A percentile compares a stretch with the other conserved stretches of the same genome.
phyloP scores from a whole-genome alignment of 768 basidiomycete species.

The Podaxis sp. region DNA sequence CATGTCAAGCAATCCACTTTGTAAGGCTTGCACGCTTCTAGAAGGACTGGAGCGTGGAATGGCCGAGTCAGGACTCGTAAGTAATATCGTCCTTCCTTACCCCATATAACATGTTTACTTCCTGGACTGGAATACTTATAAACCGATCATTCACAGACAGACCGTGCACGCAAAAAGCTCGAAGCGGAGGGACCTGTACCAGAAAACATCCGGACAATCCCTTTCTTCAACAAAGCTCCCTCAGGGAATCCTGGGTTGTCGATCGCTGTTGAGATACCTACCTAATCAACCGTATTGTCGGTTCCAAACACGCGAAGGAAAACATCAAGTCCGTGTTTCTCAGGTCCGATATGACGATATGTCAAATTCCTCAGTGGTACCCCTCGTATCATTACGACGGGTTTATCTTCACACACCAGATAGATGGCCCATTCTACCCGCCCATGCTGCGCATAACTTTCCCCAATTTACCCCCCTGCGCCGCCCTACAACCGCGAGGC shows the following conservation, averaged over 20 bases:
- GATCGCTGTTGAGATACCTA: slow-evolving; percentile 39
- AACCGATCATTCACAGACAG: slow-evolving; percentile 43
- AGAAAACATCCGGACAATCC: slow-evolving; percentile 74
- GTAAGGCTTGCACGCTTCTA: slow-evolving; percentile 88
- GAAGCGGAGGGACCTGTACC: slow-evolving; percentile 58
- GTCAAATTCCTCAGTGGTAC: background rate
- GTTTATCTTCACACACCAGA: slow-evolving; percentile 1
- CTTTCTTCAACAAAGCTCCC: slow-evolving; percentile 52
- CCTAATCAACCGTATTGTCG: slow-evolving; percentile 20
- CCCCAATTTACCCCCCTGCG: background rate
- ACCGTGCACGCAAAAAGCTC: slow-evolving; percentile 63
- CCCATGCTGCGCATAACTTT: background rate
- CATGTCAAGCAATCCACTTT: slow-evolving; percentile 96
- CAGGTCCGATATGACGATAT: background rate
- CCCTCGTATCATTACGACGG: background rate
- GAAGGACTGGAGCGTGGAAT: slow-evolving; percentile 90
- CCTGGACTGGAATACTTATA: slow-evolving; percentile 14
- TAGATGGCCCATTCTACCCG: background rate
- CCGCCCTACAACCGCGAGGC: slow-evolving; percentile 4
- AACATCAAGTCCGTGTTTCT: background rate
- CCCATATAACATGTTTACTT: slow-evolving; percentile 8
- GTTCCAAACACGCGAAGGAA: background rate
- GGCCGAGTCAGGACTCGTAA: slow-evolving; percentile 58
- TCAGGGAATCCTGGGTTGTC: slow-evolving; percentile 34
- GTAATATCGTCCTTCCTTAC: slow-evolving; percentile 21